phyloP scores from a whole-genome alignment of 1,284 basidiomycete genomes.

The Apiotrichum sp. region DNA sequence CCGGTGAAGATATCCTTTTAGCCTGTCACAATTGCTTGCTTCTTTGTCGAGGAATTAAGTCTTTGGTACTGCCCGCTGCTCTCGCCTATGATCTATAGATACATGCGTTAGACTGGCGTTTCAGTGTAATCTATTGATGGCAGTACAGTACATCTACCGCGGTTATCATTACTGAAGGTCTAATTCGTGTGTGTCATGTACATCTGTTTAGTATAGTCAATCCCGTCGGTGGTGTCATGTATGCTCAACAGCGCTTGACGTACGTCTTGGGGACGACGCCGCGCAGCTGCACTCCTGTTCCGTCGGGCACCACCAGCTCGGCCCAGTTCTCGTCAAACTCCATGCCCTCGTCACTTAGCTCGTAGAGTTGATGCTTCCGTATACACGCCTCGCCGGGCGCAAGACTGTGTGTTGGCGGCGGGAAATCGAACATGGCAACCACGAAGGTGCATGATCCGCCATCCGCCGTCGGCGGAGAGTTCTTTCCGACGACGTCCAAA shows the following conservation, averaged over 20 bases:
- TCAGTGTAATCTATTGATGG: too few relatives aligned
- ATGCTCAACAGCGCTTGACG: neutral
- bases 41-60: too few relatives aligned
- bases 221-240: too few relatives aligned
- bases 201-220: neutral
- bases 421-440: conserved; percentile 17
- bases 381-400: conserved; percentile 11
- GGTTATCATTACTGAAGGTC: too few relatives aligned
- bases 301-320: conserved; percentile 17
- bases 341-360: conserved; percentile 19
- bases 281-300: neutral
- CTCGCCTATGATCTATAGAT: too few relatives aligned
- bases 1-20: too few relatives aligned
- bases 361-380: conserved; percentile 14
- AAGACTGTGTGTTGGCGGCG: conserved; percentile 8
- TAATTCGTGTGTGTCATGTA: too few relatives aligned
- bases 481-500: conserved; percentile 7
- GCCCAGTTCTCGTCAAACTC: conserved; percentile 18
- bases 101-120: too few relatives aligned
- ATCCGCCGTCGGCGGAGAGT: conserved; percentile 1
- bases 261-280: conserved; percentile 21
- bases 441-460: conserved; percentile 15
- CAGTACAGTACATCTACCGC: neutral
- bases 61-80: too few relatives aligned
- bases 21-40: too few relatives aligned